These are phyloP conservation scores for Boletus sp. DNA, from an alignment of 768 basidiomycete species.

Conservation along the genomic window DNA sequence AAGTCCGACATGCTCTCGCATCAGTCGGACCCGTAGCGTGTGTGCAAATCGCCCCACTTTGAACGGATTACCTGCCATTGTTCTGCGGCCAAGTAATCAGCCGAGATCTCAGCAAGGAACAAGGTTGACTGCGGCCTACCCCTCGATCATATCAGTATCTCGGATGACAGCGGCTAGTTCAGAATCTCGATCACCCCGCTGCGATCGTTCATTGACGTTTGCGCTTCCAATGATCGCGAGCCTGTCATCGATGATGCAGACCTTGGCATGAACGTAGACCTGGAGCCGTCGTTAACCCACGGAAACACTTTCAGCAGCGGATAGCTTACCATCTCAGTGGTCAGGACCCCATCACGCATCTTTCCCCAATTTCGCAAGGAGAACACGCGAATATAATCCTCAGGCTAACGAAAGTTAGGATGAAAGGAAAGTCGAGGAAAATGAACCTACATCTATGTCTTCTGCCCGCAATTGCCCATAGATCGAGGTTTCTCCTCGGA, in stretches of 20 bases:
- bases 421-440: neutral
- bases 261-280: slow-evolving; percentile 80
- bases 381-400: slow-evolving; percentile 90
- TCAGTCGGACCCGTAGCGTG: slow-evolving; percentile 86
- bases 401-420: slow-evolving; percentile 55
- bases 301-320: neutral
- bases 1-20: slow-evolving; percentile 95
- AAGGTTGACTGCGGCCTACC: slow-evolving; percentile 46
- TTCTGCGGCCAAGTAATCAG: slow-evolving; percentile 42
- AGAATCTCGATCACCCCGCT: slow-evolving; percentile 94
- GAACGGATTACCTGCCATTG: slow-evolving; percentile 92
- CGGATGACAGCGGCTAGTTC: slow-evolving; percentile 90
- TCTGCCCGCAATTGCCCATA: slow-evolving; percentile 82
- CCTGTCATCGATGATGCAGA: slow-evolving; percentile 90
- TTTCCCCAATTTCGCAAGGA: slow-evolving; percentile 93
- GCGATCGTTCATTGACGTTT: slow-evolving; percentile 97
- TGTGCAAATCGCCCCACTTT: slow-evolving; percentile 98
- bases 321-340: slow-evolving; percentile 77
- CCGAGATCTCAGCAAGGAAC: neutral
- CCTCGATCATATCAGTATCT: slow-evolving; percentile 96
- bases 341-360: slow-evolving; percentile 75
- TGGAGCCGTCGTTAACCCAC: slow-evolving; percentile 28
- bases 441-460: slow-evolving; percentile 70
- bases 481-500: slow-evolving; percentile 88
- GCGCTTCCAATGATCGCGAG: slow-evolving; percentile 93